These are phyloP conservation scores for Blastomyces gilchristii DNA, from an alignment of 2,329 filamentous ascomycete genomes.

Conservation along the genomic window DNA sequence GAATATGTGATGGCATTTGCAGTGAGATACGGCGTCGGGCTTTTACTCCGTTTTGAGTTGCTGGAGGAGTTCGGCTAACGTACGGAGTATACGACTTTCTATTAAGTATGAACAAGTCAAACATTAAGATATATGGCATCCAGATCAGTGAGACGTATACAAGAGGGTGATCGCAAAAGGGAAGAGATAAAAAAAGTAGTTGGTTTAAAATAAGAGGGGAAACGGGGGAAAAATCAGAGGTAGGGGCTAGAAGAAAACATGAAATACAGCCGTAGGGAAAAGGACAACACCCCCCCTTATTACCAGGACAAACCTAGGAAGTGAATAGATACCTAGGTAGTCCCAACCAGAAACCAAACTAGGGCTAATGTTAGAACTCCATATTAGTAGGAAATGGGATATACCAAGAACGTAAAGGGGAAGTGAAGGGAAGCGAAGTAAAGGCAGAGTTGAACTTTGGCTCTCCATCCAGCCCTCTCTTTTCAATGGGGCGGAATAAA, in stretches of 20 bases:
- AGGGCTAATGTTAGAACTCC: background rate
- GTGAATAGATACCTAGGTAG: background rate
- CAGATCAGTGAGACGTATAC: background rate
- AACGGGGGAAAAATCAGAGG: too few relatives aligned
- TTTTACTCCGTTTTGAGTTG: too few relatives aligned
- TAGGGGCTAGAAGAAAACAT: too few relatives aligned
- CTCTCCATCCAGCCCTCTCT: too few relatives aligned
- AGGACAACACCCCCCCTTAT: background rate
- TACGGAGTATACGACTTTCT: too few relatives aligned
- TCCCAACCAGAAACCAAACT: background rate
- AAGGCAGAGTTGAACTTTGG: too few relatives aligned
- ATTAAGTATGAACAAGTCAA: background rate
- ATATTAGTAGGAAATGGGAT: background rate
- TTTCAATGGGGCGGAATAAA: too few relatives aligned
- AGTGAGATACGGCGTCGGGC: too few relatives aligned
- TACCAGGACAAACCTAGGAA: too few relatives aligned
- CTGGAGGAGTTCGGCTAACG: too few relatives aligned
- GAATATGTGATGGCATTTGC: too few relatives aligned
- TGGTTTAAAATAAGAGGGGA: background rate
- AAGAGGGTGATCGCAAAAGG: background rate
- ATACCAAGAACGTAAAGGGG: background rate
- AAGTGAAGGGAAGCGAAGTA: too few relatives aligned
- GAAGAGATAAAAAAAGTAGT: background rate
- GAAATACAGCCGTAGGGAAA: background rate
- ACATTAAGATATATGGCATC: background rate